Percentiles rank a stretch among this genome's conserved stretches.
These are phyloP conservation scores for Phalaenopsis hybrid DNA, from an alignment of 116 monocot species.

Conservation along the genomic window DNA sequence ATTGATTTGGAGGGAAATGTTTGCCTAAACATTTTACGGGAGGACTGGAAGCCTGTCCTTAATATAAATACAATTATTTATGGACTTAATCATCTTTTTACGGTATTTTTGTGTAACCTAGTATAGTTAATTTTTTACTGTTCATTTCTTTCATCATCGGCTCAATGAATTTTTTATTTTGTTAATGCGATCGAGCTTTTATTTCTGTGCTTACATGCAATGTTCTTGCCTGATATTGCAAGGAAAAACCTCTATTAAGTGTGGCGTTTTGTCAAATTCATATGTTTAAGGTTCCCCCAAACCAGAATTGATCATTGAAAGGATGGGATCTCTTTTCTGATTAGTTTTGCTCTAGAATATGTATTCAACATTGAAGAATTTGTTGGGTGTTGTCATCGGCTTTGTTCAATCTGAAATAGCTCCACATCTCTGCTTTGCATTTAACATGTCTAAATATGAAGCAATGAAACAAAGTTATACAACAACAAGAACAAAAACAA, in stretches of 20 bases:
- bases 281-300: neutral
- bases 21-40: constrained; percentile 92
- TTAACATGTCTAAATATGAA: neutral
- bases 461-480: neutral
- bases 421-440: neutral
- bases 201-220: neutral
- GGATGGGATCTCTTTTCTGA: no score
- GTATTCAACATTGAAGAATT: neutral
- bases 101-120: constrained; percentile 35
- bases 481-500: no score
- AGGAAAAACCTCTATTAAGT: neutral
- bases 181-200: neutral
- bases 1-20: constrained; percentile 99
- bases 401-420: neutral
- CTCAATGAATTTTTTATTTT: neutral
- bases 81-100: constrained; percentile 90
- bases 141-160: neutral
- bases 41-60: constrained; percentile 98
- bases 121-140: neutral
- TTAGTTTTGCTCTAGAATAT: neutral
- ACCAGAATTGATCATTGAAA: neutral
- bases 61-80: constrained; percentile 97
- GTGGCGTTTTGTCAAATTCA: neutral
- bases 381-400: neutral
- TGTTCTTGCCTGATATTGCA: neutral